These are phyloP conservation scores for Epichloe scottii DNA, from an alignment of 2,329 filamentous ascomycete genomes.

Conservation along the genomic window DNA sequence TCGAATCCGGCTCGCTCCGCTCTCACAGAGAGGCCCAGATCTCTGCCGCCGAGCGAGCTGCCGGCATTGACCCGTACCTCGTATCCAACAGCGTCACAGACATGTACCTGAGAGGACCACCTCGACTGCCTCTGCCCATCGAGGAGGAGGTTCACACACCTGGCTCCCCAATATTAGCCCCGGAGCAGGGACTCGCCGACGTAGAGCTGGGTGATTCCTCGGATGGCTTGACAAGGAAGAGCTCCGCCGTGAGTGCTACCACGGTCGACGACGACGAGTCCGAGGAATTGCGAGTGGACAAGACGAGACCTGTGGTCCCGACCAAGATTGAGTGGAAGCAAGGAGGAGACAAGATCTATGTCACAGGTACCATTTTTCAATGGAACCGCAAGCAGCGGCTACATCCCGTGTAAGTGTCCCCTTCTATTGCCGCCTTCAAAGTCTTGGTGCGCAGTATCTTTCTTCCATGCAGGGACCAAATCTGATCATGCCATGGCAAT, in stretches of 20 bases:
- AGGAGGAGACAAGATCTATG: constrained; percentile 80
- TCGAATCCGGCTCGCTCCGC: constrained; percentile 24
- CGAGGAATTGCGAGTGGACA: constrained; percentile 65
- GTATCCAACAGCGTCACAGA: constrained; percentile 47
- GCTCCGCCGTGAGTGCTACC: constrained; percentile 47
- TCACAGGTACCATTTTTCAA: constrained; percentile 93
- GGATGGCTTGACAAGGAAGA: constrained; percentile 38
- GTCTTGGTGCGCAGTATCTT: background rate
- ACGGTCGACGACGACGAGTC: constrained; percentile 65
- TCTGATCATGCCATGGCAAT: background rate
- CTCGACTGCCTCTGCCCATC: constrained; percentile 82
- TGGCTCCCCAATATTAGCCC: constrained; percentile 75
- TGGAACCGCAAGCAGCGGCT: constrained; percentile 93
- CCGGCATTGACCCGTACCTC: constrained; percentile 28
- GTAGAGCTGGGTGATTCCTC: constrained; percentile 37
- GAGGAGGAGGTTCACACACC: constrained; percentile 84
- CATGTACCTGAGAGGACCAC: constrained; percentile 59
- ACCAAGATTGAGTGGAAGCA: constrained; percentile 77
- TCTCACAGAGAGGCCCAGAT: constrained; percentile 23
- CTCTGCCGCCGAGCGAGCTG: constrained; percentile 18
- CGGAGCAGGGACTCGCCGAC: constrained; percentile 46
- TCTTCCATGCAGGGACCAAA: background rate
- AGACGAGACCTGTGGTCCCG: constrained; percentile 66
- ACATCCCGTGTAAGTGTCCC: constrained; percentile 63
- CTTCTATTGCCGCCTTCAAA: background rate